Percentiles rank a stretch among this genome's conserved stretches.
These are phyloP conservation scores for Geotrichum bryndzae DNA, from an alignment of 1,139 yeast species.

Conservation along the genomic window DNA sequence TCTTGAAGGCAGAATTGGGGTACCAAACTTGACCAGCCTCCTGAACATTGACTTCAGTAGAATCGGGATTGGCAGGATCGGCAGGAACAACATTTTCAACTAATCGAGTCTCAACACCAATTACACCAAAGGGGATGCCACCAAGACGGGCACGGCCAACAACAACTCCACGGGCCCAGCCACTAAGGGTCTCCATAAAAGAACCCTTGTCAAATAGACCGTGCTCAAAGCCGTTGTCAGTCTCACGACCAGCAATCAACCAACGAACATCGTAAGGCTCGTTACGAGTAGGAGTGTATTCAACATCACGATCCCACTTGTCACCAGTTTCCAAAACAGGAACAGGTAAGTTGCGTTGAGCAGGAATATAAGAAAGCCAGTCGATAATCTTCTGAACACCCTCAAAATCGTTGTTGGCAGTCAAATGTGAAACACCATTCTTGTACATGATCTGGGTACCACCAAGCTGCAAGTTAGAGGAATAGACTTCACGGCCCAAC, in stretches of 20 bases:
- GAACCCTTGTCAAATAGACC: conserved; percentile 91
- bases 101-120: conserved; percentile 88
- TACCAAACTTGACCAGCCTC: conserved; percentile 99
- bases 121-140: conserved; percentile 97
- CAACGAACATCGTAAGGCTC: conserved; percentile 89
- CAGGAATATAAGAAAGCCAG: conserved; percentile 95
- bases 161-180: conserved; percentile 98
- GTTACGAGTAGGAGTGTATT: conserved; percentile 63
- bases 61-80: conserved; percentile 95
- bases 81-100: conserved; percentile 92
- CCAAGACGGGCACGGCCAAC: conserved; percentile 98
- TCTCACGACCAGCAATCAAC: conserved; percentile 81
- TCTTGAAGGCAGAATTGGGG: conserved; percentile 98
- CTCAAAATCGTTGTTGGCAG: conserved; percentile 91
- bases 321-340: conserved; percentile 80
- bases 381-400: conserved; percentile 93
- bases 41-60: conserved; percentile 79
- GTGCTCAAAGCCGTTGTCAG: conserved; percentile 65
- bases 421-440: conserved; percentile 95
- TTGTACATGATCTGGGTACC: conserved; percentile 98
- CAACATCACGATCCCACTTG: conserved; percentile 90
- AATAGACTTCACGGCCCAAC: conserved; percentile 92
- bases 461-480: conserved; percentile 95
- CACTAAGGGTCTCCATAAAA: conserved; percentile 94
- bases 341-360: conserved; percentile 81